Evolutionary conservation across 2,329 filamentous ascomycete species (phyloP).

Genomic region (Exophiala sp.): DNA sequence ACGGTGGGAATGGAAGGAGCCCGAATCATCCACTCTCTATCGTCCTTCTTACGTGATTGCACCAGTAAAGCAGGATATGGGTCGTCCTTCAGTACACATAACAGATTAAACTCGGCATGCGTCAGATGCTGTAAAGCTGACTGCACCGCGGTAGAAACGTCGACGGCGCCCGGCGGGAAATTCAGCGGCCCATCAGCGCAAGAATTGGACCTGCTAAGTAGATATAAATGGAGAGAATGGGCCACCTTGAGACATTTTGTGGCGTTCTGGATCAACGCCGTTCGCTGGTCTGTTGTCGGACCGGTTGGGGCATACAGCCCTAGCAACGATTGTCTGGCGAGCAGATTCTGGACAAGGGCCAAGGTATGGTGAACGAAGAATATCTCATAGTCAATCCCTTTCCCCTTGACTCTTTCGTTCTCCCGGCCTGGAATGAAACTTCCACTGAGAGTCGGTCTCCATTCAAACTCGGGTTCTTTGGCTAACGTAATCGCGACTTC

Average conservation of each 20-base stretch:
- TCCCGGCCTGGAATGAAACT: slow-evolving; percentile 55
- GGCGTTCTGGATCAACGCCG: slow-evolving; percentile 62
- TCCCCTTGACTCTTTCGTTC: slow-evolving; percentile 60
- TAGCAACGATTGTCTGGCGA: slow-evolving; percentile 66
- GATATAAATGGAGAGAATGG: slow-evolving; percentile 68
- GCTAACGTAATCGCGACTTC: slow-evolving; percentile 62
- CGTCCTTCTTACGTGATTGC: slow-evolving; percentile 72
- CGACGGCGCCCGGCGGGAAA: slow-evolving; percentile 30
- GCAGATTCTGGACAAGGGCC: slow-evolving; percentile 65
- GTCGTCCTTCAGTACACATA: slow-evolving; percentile 89
- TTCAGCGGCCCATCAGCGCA: slow-evolving; percentile 43
- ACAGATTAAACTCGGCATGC: slow-evolving; percentile 79
- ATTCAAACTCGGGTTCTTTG: slow-evolving; percentile 64
- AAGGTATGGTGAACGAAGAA: slow-evolving; percentile 72
- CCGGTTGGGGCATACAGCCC: slow-evolving; percentile 63
- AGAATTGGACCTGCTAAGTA: slow-evolving; percentile 42
- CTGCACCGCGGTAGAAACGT: slow-evolving; percentile 45
- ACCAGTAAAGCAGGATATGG: slow-evolving; percentile 79
- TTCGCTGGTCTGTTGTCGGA: slow-evolving; percentile 60
- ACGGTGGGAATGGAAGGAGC: slow-evolving; percentile 83
- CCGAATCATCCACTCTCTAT: slow-evolving; percentile 95
- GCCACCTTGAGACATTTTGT: slow-evolving; percentile 74
- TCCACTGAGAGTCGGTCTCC: slow-evolving; percentile 74
- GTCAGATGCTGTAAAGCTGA: slow-evolving; percentile 51
- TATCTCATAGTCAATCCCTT: slow-evolving; percentile 74